Conservation (phyloP, 768 basidiomycete species). For the Lentinula edodes region DNA sequence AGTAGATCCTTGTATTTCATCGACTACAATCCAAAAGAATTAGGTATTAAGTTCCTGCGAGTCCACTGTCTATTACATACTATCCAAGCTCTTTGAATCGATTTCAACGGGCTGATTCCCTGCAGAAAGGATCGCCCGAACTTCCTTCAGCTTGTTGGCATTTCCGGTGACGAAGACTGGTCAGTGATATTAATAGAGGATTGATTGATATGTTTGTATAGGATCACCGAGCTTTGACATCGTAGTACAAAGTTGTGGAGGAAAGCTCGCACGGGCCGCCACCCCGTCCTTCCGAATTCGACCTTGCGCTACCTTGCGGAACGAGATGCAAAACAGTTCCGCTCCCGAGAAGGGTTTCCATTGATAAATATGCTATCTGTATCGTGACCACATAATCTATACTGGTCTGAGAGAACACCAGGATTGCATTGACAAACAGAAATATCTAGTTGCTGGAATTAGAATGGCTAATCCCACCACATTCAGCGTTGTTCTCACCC, state of each 20-base stretch:
- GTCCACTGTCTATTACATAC: conserved; percentile 37
- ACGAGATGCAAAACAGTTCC: not conserved
- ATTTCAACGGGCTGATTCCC: conserved; percentile 66
- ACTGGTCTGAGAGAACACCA: not conserved
- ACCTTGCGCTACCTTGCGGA: not conserved
- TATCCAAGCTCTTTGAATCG: conserved; percentile 72
- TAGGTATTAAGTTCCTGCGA: not conserved
- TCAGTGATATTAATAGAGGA: not conserved
- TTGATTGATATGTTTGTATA: not conserved
- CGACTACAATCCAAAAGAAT: conserved; percentile 44
- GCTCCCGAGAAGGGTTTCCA: not conserved
- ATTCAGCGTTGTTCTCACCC: not conserved
- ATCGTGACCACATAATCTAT: not conserved
- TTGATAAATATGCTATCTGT: not conserved
- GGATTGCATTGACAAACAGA: not conserved
- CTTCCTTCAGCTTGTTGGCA: conserved; percentile 87
- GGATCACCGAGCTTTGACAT: not conserved
- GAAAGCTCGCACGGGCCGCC: no score
- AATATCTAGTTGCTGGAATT: not conserved
- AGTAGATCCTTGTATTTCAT: conserved; percentile 92
- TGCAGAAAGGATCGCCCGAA: conserved; percentile 71
- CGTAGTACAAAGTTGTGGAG: not conserved
- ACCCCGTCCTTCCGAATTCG: not conserved
- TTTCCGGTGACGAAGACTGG: conserved; percentile 96
- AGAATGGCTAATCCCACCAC: not conserved